Evolutionary conservation across 768 basidiomycete genomes (phyloP).

Genomic region (Lactifluus subvellereus): DNA sequence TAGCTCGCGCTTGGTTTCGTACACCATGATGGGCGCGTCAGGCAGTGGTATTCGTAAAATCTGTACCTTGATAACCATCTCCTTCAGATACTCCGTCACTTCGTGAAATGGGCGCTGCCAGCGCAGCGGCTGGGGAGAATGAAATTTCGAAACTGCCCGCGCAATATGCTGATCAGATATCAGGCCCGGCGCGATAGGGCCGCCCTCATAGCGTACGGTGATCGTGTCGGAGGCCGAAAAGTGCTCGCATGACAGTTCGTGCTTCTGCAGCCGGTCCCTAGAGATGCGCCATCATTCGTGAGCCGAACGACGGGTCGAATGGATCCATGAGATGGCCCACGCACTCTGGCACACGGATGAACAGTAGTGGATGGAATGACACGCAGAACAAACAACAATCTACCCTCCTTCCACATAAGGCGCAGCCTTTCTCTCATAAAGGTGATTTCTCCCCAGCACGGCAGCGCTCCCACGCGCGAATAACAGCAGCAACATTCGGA

Average conservation of each 20-base stretch:
- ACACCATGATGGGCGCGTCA: slow-evolving; percentile 35
- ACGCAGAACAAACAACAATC: not conserved
- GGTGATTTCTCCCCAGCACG: not conserved
- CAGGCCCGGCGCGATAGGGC: slow-evolving; percentile 10
- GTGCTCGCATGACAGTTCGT: slow-evolving; percentile 44
- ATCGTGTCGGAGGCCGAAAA: slow-evolving; percentile 42
- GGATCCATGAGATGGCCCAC: slow-evolving; percentile 21
- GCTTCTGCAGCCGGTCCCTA: slow-evolving; percentile 42
- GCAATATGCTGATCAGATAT: slow-evolving; percentile 30
- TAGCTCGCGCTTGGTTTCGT: slow-evolving; percentile 50
- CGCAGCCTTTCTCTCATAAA: slow-evolving; percentile 43
- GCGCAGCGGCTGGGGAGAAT: slow-evolving; percentile 17
- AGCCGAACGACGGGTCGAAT: not conserved
- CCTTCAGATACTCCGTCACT: slow-evolving; percentile 32
- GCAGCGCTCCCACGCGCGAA: not conserved
- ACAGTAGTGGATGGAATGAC: slow-evolving; percentile 36
- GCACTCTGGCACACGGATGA: slow-evolving; percentile 50
- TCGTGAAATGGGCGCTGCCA: slow-evolving; percentile 20
- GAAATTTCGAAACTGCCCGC: slow-evolving; percentile 31
- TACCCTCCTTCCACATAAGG: slow-evolving; percentile 29
- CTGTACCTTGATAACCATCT: slow-evolving; percentile 51
- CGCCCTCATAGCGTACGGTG: slow-evolving; percentile 29
- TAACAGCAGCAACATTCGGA: not conserved
- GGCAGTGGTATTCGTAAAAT: slow-evolving; percentile 29
- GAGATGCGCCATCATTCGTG: not conserved